Percentiles rank a stretch among this genome's conserved stretches.
Conservation (phyloP, 352 stramenopile genomes). For the Pythium pyrilobum region DNA sequence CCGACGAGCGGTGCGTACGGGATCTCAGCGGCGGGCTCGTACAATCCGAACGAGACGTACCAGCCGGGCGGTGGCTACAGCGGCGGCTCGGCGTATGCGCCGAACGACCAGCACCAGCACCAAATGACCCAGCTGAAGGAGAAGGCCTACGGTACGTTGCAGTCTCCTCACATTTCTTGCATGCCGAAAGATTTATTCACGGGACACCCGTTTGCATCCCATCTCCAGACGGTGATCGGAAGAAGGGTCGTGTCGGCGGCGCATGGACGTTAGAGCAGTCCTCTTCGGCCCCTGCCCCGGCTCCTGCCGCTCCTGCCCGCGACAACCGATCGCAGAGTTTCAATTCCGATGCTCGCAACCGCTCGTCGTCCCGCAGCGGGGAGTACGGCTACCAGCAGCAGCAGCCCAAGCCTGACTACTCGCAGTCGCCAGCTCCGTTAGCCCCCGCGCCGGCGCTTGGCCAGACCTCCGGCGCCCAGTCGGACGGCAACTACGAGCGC, state of each 20-base stretch:
- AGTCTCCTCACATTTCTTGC: too few relatives aligned
- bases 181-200: too few relatives aligned
- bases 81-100: constrained; percentile 32
- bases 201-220: neutral
- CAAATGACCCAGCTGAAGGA: constrained; percentile 65
- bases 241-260: constrained; percentile 79
- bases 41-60: constrained; percentile 82
- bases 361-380: constrained; percentile 13
- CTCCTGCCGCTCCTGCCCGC: constrained; percentile 18
- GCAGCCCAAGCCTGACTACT: constrained; percentile 12
- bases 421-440: constrained; percentile 1
- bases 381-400: constrained; percentile 55
- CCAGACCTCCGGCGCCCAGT: constrained; percentile 70
- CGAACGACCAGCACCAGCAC: constrained; percentile 46
- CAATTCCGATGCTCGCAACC: constrained; percentile 19
- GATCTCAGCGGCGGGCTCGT: constrained; percentile 34
- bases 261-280: constrained; percentile 41
- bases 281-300: constrained; percentile 16
- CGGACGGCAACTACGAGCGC: constrained; percentile 90
- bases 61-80: constrained; percentile 57
- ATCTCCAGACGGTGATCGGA: constrained; percentile 59
- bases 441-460: constrained; percentile 18
- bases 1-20: constrained; percentile 70
- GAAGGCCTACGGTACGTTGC: constrained; percentile 73
- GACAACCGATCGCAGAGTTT: constrained; percentile 50